phyloP scores from a whole-genome alignment of 805 yeast species.

The Hanseniaspora vineae region DNA sequence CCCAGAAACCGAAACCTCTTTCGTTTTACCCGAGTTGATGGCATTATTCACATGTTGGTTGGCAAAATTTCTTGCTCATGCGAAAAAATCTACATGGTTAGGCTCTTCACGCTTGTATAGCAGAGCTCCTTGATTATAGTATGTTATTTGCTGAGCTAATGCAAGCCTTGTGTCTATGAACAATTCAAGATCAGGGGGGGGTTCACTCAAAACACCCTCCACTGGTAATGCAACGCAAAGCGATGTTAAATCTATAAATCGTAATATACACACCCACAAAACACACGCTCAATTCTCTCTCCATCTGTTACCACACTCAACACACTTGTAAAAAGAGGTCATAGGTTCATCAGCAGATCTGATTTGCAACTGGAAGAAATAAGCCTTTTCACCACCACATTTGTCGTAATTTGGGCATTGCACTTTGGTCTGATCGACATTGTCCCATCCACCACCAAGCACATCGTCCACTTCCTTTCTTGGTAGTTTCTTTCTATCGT shows the following conservation, averaged over 20 bases:
- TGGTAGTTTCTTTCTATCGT: slow-evolving; percentile 68
- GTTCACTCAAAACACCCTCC: no score
- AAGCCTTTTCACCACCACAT: slow-evolving; percentile 85
- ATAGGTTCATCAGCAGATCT: slow-evolving; percentile 98
- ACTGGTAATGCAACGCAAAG: no score
- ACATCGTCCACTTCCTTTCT: slow-evolving; percentile 93
- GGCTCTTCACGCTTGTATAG: no score
- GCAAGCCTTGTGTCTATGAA: no score
- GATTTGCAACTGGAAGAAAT: slow-evolving; percentile 92
- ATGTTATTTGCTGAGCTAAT: no score
- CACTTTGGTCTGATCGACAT: slow-evolving; percentile 88
- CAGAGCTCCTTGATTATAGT: no score
- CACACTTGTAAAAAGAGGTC: slow-evolving; percentile 96
- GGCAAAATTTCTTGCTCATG: no score
- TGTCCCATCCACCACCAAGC: slow-evolving; percentile 97
- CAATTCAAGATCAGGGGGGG: no score
- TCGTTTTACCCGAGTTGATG: no score
- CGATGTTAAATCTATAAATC: neutral
- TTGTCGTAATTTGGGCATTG: slow-evolving; percentile 75
- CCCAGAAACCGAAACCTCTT: no score
- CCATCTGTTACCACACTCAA: slow-evolving; percentile 90
- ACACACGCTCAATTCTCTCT: slow-evolving; percentile 56
- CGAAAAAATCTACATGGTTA: no score
- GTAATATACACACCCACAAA: neutral
- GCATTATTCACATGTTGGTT: no score